Base-by-base conservation (phyloP, 2,329 filamentous ascomycete species). In the Bipolaris gigantea region DNA sequence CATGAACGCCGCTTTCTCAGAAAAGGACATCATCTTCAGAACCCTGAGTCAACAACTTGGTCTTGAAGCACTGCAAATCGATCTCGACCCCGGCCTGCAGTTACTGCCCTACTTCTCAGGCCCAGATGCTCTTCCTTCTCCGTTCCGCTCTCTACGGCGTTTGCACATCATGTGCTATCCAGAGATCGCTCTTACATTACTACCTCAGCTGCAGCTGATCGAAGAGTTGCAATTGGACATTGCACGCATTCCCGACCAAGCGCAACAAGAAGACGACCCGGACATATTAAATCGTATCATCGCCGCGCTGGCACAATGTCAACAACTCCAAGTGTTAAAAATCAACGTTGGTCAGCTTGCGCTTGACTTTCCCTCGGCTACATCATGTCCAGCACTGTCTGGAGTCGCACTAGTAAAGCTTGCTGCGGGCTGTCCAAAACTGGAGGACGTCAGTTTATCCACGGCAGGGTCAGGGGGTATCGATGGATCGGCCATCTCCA, bases 121-220 rank as follows among this genome's bases (percentile, higher is more conserved):
- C 2, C 62, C 61, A 5, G 45, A 48, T 41, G 55, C 58, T 5
- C 36, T 63, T 1, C 23, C 61, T 3, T 45, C 53, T 16, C 57
- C 62, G 2, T 70, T 73, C 42, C 35, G 55, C 13, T 60, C 60
- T 3, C 50, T 73, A 8, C 64, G 55, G 19, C 57, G 61, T 2
- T 50, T 71, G 16, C 59, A 60, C 7, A 58, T 72, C 21, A 69
- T 69, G 55, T 71, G 68, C 40, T 72, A 72, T 34, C 70, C 70
- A 2, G 70, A 73, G 25, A 57, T 72, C 21, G 68, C 67, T 5
- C 53, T 68, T 8, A 62, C 67, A 4, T 59, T 73, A 2, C 60
- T 64, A 10, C 23, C 39, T 0, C 68, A 71, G 39, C 57, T 73
- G 3, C 48, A 43, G 3, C 9, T 34, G 3, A 30, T 73, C 16